Evolutionary conservation across 768 basidiomycete genomes (phyloP).

Genomic region (Rickenella mellea): DNA sequence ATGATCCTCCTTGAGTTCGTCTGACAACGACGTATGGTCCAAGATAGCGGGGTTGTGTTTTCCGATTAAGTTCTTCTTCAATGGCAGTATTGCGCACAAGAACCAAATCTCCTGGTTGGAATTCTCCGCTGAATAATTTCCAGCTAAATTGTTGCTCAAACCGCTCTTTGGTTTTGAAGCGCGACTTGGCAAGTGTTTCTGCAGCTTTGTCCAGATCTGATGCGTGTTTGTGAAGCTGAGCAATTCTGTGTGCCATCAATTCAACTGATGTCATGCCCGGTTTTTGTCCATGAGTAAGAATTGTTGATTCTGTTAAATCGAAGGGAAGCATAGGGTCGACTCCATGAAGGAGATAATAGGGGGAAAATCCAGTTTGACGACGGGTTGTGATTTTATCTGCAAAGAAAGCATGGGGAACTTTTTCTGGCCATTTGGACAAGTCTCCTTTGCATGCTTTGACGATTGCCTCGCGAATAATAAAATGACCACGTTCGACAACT

Average conservation of each 20-base stretch:
- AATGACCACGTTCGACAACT: constrained; percentile 26
- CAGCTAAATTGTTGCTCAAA: constrained; percentile 4
- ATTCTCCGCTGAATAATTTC: constrained; percentile 12
- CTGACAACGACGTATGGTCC: constrained; percentile 24
- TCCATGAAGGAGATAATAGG: constrained; percentile 20
- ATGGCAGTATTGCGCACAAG: constrained; percentile 22
- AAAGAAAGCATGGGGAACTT: constrained; percentile 14
- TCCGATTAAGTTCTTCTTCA: constrained; percentile 20
- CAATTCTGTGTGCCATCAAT: constrained; percentile 14
- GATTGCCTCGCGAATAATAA: constrained; percentile 20
- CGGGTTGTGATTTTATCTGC: constrained; percentile 15
- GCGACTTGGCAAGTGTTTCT: too few relatives aligned
- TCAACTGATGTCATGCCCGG: constrained; percentile 14
- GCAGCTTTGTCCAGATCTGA: too few relatives aligned
- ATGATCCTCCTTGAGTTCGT: too few relatives aligned
- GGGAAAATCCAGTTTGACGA: constrained; percentile 12
- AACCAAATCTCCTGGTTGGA: constrained; percentile 19
- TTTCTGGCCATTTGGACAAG: constrained; percentile 13
- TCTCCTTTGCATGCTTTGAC: constrained; percentile 17
- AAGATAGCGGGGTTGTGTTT: constrained; percentile 18
- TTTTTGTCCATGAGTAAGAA: constrained; percentile 18
- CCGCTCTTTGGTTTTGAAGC: not conserved
- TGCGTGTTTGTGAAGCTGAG: constrained; percentile 14
- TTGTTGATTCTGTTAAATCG: constrained; percentile 19
- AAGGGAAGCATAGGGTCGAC: constrained; percentile 19